A percentile compares a stretch with the other conserved stretches of the same genome.
phyloP scores from a whole-genome alignment of 83 land plant genomes.

The Picea abies region DNA sequence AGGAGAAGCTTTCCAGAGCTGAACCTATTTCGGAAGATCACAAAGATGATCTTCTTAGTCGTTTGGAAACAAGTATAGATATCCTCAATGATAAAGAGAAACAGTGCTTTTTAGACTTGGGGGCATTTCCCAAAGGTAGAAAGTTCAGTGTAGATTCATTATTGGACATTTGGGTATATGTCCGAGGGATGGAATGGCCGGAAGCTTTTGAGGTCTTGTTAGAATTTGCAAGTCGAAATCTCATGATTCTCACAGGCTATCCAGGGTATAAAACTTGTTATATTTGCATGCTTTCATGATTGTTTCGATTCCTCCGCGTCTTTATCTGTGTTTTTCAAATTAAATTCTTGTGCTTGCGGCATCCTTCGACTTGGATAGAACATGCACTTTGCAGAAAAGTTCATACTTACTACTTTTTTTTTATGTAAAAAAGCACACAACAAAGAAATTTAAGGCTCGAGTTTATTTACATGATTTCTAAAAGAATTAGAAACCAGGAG shows the following conservation, averaged over 20 bases:
- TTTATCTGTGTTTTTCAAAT: too few relatives aligned
- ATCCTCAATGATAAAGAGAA: neutral
- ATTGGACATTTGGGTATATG: slow-evolving; percentile 55
- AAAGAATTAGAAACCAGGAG: neutral
- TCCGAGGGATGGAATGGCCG: slow-evolving; percentile 43
- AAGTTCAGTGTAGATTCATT: slow-evolving; percentile 51
- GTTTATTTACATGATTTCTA: neutral
- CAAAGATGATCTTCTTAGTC: slow-evolving; percentile 41
- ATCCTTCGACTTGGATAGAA: neutral
- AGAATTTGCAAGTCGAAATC: slow-evolving; percentile 61
- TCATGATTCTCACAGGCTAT: slow-evolving; percentile 46
- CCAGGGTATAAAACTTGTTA: neutral
- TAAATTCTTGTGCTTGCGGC: neutral
- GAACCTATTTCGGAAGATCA: slow-evolving; percentile 12
- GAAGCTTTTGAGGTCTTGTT: slow-evolving; percentile 58
- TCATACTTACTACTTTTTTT: neutral
- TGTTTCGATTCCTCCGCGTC: neutral
- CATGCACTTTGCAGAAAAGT: neutral
- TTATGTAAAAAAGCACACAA: neutral
- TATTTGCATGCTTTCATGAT: neutral
- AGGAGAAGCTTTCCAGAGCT: slow-evolving; percentile 15
- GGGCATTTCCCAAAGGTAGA: slow-evolving; percentile 54
- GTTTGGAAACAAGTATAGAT: slow-evolving; percentile 40
- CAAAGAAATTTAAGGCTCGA: neutral
- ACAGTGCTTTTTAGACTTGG: slow-evolving; percentile 66